Percentiles rank a stretch among this genome's conserved stretches.
Conservation (phyloP, 2,329 filamentous ascomycete genomes). For the Pyrenophora tritici-repentis region DNA sequence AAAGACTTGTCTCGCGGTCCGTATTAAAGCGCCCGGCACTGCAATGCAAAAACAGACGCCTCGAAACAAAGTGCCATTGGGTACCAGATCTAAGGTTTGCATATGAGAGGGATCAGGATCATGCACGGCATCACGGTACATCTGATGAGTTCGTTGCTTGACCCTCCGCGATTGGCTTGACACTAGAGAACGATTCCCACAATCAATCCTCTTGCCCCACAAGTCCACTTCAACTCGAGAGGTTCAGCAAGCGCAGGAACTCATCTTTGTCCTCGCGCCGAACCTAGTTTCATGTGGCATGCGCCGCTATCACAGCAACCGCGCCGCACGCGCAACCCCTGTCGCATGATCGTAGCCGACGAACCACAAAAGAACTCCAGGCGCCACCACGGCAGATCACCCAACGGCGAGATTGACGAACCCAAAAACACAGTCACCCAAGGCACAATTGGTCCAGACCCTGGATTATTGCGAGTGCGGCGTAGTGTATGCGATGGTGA, state of each 20-base stretch:
- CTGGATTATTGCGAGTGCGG: not conserved
- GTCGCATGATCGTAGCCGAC: slow-evolving; percentile 1
- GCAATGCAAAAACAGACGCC: too few species aligned
- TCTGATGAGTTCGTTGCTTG: too few species aligned
- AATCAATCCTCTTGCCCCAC: not conserved
- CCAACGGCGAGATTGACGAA: slow-evolving; percentile 2
- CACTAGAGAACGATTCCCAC: too few species aligned
- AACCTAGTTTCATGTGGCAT: slow-evolving; percentile 7
- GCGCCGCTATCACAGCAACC: slow-evolving; percentile 1
- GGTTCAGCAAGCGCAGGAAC: not conserved
- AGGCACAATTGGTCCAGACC: not conserved
- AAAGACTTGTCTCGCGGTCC: too few species aligned
- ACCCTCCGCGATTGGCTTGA: too few species aligned
- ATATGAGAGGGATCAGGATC: too few species aligned
- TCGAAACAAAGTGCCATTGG: too few species aligned
- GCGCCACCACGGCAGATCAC: slow-evolving; percentile 8
- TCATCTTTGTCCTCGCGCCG: not conserved
- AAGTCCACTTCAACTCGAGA: not conserved
- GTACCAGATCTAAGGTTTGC: too few species aligned
- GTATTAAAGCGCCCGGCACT: too few species aligned
- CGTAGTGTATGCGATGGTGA: not conserved
- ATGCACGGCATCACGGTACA: too few species aligned
- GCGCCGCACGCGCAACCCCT: slow-evolving; percentile 9
- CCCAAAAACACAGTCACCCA: slow-evolving; percentile 5
- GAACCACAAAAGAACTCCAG: slow-evolving; percentile 14